Evolutionary conservation across 1,284 basidiomycete species (phyloP).

Genomic region (Cutaneotrichosporon cutaneum): DNA sequence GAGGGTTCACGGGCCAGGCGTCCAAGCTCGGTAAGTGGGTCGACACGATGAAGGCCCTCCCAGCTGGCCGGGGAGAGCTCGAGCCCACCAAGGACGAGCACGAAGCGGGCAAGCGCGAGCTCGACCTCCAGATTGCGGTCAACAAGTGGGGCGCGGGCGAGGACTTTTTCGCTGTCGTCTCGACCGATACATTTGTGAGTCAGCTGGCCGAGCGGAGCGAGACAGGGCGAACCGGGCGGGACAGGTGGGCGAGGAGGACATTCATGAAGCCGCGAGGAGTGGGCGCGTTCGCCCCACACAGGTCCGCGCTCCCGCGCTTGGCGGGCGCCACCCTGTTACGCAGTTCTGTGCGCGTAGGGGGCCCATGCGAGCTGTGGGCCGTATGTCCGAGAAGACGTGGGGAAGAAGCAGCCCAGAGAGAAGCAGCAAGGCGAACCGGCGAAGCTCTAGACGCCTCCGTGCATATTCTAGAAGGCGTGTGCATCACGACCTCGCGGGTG

Average conservation of each 20-base stretch:
- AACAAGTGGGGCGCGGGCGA: constrained; percentile 48
- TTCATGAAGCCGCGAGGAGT: background rate
- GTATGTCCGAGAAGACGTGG: too few species aligned
- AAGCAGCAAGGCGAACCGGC: background rate
- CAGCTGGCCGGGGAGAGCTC: constrained; percentile 46
- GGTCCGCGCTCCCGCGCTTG: too few species aligned
- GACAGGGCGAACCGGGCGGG: too few species aligned
- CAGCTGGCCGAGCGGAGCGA: too few species aligned
- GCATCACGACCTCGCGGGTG: background rate
- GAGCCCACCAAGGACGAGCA: constrained; percentile 15
- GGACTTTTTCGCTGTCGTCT: constrained; percentile 44
- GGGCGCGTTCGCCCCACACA: too few species aligned
- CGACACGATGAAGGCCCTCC: constrained; percentile 33
- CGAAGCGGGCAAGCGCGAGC: constrained; percentile 34
- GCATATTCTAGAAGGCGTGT: background rate
- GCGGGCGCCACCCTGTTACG: too few species aligned
- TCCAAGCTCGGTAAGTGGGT: constrained; percentile 42
- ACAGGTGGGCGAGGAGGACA: background rate
- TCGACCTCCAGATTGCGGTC: constrained; percentile 26
- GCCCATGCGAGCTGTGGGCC: too few species aligned
- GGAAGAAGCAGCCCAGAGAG: too few species aligned
- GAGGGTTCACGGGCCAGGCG: constrained; percentile 24
- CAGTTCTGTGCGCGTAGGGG: too few species aligned
- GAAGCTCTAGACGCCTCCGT: background rate
- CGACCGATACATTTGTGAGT: constrained; percentile 38